Evolutionary conservation across 306 rosid genomes (phyloP).

Genomic region (Gillenia trifoliata): DNA sequence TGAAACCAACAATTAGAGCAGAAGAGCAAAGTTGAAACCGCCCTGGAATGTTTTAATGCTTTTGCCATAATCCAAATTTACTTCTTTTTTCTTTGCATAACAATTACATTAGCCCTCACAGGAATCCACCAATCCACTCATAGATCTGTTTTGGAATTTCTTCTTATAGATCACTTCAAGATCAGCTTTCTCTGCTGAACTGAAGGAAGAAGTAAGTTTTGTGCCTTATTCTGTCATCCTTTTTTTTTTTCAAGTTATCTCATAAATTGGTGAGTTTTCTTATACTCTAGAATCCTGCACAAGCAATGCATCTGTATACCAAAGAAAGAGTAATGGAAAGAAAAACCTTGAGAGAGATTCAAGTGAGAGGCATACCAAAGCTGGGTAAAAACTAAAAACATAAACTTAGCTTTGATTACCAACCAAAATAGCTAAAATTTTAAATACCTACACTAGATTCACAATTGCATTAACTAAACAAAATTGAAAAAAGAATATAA

Average conservation of each 20-base stretch:
- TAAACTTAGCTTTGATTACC: not conserved
- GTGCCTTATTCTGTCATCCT: not conserved
- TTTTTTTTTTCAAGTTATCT: not conserved
- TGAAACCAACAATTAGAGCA: conserved; percentile 7
- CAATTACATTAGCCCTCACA: not conserved
- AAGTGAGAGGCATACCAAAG: not conserved
- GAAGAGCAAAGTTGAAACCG: not conserved
- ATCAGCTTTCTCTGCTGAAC: not conserved
- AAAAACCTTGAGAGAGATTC: not conserved
- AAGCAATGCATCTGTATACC: not conserved
- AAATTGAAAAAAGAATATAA: not conserved
- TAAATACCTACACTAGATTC: not conserved
- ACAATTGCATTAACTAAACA: not conserved
- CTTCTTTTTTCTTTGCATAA: not conserved
- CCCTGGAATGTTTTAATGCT: not conserved
- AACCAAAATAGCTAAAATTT: not conserved
- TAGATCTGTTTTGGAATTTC: not conserved
- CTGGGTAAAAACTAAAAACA: not conserved
- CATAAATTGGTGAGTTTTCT: not conserved
- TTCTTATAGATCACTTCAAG: not conserved
- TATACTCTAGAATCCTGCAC: not conserved
- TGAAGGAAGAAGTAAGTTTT: not conserved
- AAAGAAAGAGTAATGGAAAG: not conserved
- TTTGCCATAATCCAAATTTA: not conserved
- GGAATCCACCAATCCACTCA: not conserved